Evolutionary conservation across 768 basidiomycete genomes (phyloP).

Genomic region (Boletus subparvulus): DNA sequence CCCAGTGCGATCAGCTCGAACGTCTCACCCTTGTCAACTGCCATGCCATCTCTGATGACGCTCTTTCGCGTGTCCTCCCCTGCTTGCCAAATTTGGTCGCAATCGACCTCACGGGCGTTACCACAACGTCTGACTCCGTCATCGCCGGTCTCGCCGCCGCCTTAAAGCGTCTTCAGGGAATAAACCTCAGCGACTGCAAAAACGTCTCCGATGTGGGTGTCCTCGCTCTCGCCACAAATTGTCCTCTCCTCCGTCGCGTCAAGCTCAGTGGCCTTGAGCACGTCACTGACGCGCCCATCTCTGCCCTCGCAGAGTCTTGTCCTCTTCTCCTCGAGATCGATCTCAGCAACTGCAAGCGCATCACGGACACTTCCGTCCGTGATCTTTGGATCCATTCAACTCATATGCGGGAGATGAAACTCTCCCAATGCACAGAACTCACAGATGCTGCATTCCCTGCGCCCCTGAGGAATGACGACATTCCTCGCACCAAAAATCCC

Average conservation of each 20-base stretch:
- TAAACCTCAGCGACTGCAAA: conserved; percentile 86
- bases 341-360: conserved; percentile 75
- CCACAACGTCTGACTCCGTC: conserved; percentile 66
- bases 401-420: conserved; percentile 88
- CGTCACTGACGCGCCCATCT: conserved; percentile 76
- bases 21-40: conserved; percentile 87
- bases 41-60: conserved; percentile 59
- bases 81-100: conserved; percentile 78
- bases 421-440: conserved; percentile 75
- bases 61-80: conserved; percentile 64
- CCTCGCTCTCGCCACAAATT: conserved; percentile 69
- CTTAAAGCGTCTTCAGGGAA: conserved; percentile 80
- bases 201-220: conserved; percentile 78
- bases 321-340: conserved; percentile 93
- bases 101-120: conserved; percentile 78
- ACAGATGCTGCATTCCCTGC: conserved; percentile 90
- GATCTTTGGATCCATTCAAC: conserved; percentile 79
- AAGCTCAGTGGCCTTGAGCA: conserved; percentile 78
- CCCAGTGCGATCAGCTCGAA: conserved; percentile 77
- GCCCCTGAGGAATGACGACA: conserved; percentile 42
- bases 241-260: conserved; percentile 80
- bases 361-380: conserved; percentile 77
- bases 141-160: conserved; percentile 67
- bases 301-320: conserved; percentile 73
- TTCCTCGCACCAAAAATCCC: conserved; percentile 40